These are phyloP conservation scores for Trichoderma guizhouense DNA, from an alignment of 2,329 filamentous ascomycete species.

Conservation along the genomic window DNA sequence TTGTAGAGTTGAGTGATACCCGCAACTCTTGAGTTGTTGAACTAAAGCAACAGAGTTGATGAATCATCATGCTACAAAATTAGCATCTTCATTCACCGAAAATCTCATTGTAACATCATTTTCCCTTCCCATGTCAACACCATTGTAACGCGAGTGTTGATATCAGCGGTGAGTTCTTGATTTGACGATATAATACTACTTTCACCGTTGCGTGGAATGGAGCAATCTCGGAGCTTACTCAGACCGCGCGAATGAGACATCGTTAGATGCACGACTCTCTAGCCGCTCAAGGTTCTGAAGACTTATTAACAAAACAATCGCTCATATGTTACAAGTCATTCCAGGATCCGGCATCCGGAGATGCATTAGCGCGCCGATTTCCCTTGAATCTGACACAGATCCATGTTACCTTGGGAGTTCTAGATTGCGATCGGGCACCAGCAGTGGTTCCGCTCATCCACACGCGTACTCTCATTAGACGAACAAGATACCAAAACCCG, in stretches of 20 bases:
- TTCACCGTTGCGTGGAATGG: not conserved
- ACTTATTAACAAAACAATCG: not conserved
- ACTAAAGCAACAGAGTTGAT: not conserved
- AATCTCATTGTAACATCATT: not conserved
- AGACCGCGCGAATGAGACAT: not conserved
- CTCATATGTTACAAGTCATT: not conserved
- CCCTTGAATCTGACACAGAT: not conserved
- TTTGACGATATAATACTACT: not conserved
- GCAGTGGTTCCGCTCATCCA: not conserved
- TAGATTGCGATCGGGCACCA: not conserved
- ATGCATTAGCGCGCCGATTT: not conserved
- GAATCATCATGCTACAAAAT: not conserved
- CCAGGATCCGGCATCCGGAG: not conserved
- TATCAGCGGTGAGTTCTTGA: not conserved
- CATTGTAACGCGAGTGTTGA: not conserved
- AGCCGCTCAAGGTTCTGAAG: not conserved
- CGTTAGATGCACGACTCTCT: not conserved
- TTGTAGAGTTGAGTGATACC: not conserved
- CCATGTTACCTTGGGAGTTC: not conserved
- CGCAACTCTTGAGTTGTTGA: not conserved
- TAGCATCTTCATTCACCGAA: not conserved
- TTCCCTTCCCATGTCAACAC: not conserved
- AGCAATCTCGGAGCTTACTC: not conserved
- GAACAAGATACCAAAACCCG: not conserved
- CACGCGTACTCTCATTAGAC: not conserved